Conservation (phyloP, 768 basidiomycete species). For the Trametes sanguinea region DNA sequence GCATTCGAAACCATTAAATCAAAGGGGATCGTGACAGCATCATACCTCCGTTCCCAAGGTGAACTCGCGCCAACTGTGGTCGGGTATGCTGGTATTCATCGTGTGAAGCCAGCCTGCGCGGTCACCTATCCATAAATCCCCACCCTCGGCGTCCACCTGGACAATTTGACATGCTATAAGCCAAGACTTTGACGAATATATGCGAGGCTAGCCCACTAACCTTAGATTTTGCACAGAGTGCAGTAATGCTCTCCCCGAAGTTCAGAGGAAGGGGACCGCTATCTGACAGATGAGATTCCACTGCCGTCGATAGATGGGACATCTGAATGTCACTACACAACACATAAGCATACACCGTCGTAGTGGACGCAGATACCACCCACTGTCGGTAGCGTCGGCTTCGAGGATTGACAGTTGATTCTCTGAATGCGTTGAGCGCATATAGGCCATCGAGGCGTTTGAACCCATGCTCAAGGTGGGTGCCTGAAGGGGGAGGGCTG, state of each 20-base stretch:
- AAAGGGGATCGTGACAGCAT: not conserved
- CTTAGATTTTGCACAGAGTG: not conserved
- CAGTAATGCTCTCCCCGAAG: not conserved
- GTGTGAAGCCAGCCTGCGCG: constrained; percentile 5
- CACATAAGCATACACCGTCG: not conserved
- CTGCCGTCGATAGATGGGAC: not conserved
- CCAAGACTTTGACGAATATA: not conserved
- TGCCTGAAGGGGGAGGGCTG: not conserved
- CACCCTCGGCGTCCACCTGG: not conserved
- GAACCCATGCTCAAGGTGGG: not conserved
- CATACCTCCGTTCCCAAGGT: not conserved
- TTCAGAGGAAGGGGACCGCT: not conserved
- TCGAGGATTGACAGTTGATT: not conserved
- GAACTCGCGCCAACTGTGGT: constrained; percentile 6
- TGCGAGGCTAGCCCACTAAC: not conserved
- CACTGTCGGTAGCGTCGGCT: not conserved
- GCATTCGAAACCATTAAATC: no score
- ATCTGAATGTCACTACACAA: not conserved
- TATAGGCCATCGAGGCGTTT: not conserved
- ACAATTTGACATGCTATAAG: not conserved
- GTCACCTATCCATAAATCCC: constrained; percentile 1
- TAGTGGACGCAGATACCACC: not conserved
- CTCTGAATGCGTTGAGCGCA: not conserved
- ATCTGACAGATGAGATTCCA: not conserved
- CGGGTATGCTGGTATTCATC: not conserved